Evolutionary conservation across 148 eudicot species (phyloP).

Genomic region (Salicornia ramosissima): DNA sequence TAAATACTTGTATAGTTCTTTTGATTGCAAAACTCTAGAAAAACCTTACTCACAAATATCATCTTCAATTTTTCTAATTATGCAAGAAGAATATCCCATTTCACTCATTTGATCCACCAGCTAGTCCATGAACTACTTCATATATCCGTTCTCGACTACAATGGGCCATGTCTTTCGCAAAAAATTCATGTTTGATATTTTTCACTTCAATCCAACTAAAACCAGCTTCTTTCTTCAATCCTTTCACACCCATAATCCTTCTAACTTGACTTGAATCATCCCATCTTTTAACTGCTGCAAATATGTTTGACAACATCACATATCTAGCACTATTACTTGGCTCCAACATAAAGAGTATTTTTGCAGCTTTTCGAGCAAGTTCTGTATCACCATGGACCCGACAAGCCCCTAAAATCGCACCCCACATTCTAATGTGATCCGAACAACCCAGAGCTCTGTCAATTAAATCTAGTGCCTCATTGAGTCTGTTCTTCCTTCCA

Average conservation of each 20-base stretch:
- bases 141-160: conserved; percentile 30
- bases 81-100: conserved; percentile 25
- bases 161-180: conserved; percentile 45
- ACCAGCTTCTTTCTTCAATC: conserved; percentile 55
- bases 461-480: conserved; percentile 52
- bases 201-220: conserved; percentile 69
- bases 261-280: conserved; percentile 51
- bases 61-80: conserved; percentile 19
- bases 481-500: conserved; percentile 58
- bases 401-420: conserved; percentile 59
- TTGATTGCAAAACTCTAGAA: background rate
- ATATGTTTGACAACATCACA: conserved; percentile 65
- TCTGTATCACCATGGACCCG: conserved; percentile 52
- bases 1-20: background rate
- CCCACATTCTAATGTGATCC: conserved; percentile 60
- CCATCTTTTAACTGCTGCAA: conserved; percentile 58
- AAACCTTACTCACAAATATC: conserved; percentile 13
- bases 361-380: conserved; percentile 55
- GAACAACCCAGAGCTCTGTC: conserved; percentile 39
- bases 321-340: conserved; percentile 59
- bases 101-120: conserved; percentile 53
- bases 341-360: conserved; percentile 46
- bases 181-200: conserved; percentile 44
- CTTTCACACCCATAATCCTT: conserved; percentile 41
- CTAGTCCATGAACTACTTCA: conserved; percentile 41